Percentiles rank a stretch among this genome's conserved stretches.
Conservation (phyloP, 1,284 basidiomycete genomes). For the Ustilago lituana region DNA sequence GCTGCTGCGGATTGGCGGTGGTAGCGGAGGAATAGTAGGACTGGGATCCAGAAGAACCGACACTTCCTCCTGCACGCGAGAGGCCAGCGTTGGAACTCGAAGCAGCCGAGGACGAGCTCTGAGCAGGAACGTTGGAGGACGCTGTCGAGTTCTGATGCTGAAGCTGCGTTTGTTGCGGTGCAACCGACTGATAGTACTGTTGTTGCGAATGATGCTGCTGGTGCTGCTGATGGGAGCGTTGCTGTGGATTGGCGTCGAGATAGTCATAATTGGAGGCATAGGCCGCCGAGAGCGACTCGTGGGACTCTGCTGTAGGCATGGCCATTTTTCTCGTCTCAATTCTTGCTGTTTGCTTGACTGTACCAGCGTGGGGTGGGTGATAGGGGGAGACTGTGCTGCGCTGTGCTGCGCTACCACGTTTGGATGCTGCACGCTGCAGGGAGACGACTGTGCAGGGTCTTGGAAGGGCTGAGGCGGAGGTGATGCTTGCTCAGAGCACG, state of each 20-base stretch:
- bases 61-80: conserved; percentile 31
- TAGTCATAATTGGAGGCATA: conserved; percentile 44
- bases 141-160: conserved; percentile 10
- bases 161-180: not conserved
- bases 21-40: conserved; percentile 37
- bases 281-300: conserved; percentile 45
- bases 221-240: conserved; percentile 13
- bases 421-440: too few relatives aligned
- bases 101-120: conserved; percentile 12
- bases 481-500: conserved; percentile 10
- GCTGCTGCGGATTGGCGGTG: conserved; percentile 1
- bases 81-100: conserved; percentile 23
- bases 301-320: conserved; percentile 37
- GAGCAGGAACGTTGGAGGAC: conserved; percentile 9
- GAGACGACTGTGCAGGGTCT: not conserved
- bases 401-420: too few relatives aligned
- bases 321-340: too few relatives aligned
- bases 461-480: too few relatives aligned
- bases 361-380: too few relatives aligned
- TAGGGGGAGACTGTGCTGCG: too few relatives aligned
- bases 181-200: not conserved
- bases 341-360: too few relatives aligned
- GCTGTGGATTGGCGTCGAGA: conserved; percentile 7
- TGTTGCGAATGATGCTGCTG: conserved; percentile 7
- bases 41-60: conserved; percentile 41